A percentile compares a stretch with the other conserved stretches of the same genome.
phyloP scores from a whole-genome alignment of 768 basidiomycete species.

The Mycena capillaripes region DNA sequence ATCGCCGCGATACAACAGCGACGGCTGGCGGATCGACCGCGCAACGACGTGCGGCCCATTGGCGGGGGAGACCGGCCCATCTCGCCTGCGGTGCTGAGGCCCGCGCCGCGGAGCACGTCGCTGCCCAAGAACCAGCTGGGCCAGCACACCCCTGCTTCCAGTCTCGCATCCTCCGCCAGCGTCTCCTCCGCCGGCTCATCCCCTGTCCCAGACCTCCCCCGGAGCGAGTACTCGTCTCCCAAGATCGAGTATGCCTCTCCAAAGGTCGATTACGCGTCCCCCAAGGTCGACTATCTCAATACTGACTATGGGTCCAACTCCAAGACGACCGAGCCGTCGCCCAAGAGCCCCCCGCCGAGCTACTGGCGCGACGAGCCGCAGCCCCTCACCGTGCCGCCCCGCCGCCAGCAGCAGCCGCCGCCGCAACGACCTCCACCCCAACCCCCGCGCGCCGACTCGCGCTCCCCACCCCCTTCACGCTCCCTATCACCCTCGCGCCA shows the following conservation, averaged over 20 bases:
- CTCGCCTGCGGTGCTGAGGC: slow-evolving; percentile 25
- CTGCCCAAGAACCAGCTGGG: slow-evolving; percentile 26
- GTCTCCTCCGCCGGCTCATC: slow-evolving; percentile 29
- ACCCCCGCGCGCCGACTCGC: slow-evolving; percentile 3
- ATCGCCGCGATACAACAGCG: slow-evolving; percentile 68
- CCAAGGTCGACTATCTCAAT: too few relatives aligned
- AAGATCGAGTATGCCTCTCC: neutral
- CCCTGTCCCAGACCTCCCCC: slow-evolving; percentile 5
- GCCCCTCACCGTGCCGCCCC: neutral
- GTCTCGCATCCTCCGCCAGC: slow-evolving; percentile 23
- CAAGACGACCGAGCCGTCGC: too few relatives aligned
- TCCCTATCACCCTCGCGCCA: slow-evolving; percentile 16
- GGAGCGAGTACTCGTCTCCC: neutral
- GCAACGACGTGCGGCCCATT: neutral
- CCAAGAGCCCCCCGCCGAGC: slow-evolving; percentile 17
- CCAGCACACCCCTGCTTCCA: slow-evolving; percentile 33
- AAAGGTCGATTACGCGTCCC: neutral
- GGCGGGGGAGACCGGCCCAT: too few relatives aligned
- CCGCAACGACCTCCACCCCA: too few relatives aligned
- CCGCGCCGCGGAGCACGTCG: slow-evolving; percentile 30
- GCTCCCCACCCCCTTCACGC: neutral
- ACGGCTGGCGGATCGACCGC: slow-evolving; percentile 45
- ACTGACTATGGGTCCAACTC: too few relatives aligned
- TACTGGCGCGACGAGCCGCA: slow-evolving; percentile 29
- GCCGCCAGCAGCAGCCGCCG: neutral